Conservation (phyloP, 192 early-diverging fungal genomes). For the Obelidium mucronatum region DNA sequence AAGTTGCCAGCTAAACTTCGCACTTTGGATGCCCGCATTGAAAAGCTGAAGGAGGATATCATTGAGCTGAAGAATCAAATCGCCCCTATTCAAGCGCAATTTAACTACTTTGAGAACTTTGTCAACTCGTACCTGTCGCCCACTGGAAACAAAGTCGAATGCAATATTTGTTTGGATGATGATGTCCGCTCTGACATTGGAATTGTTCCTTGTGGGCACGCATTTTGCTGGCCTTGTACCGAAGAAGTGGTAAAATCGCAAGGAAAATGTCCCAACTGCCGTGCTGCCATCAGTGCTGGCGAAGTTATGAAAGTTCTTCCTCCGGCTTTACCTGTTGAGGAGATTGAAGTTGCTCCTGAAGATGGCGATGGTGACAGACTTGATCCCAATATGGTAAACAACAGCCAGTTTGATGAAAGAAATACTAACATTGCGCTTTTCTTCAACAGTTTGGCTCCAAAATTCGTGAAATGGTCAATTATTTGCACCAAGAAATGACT, state of each 20-base stretch:
- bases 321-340: slow-evolving; percentile 22
- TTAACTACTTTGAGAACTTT: slow-evolving; percentile 24
- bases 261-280: slow-evolving; percentile 6
- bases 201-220: slow-evolving; percentile 20
- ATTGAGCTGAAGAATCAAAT: not conserved
- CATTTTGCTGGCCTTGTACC: slow-evolving; percentile 20
- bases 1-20: no score
- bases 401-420: not conserved
- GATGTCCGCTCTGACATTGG: not conserved
- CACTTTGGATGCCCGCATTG: not conserved
- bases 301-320: slow-evolving; percentile 9
- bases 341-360: not conserved
- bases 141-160: not conserved
- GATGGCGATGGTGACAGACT: not conserved
- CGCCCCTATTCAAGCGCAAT: slow-evolving; percentile 18
- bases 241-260: not conserved
- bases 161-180: slow-evolving; percentile 21
- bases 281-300: not conserved
- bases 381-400: not conserved
- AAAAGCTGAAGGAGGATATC: not conserved
- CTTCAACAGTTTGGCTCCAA: slow-evolving; percentile 38
- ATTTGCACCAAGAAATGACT: slow-evolving; percentile 7
- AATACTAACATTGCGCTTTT: not conserved
- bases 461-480: slow-evolving; percentile 28
- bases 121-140: not conserved